Evolutionary conservation across 805 yeast genomes (phyloP), one percentile per base, ranked within the genome.

Genomic region (Cyberlindnera japonica): DNA sequence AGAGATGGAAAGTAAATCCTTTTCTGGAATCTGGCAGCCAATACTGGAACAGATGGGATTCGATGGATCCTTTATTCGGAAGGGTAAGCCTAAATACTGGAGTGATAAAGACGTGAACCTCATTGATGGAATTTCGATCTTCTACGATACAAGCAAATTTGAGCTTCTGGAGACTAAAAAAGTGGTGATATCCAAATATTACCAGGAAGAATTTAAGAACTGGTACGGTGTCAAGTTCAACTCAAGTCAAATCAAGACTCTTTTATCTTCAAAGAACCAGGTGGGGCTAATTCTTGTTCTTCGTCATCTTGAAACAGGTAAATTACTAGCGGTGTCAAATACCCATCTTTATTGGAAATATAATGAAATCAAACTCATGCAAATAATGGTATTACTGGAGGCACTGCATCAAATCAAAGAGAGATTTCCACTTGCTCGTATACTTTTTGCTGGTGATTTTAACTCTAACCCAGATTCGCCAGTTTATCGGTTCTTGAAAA

Each of bases 331-430:
- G 28, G 65, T 76, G 2, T 62, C 78, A n/a, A 79, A 77, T 45
- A 78, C 83, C 0, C 84, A 79, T 54, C 58, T 79, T 9, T 79
- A 79, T 50, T 79, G 84, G 84, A 70, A 72, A 46, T 70, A 63
- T 37, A 68, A 71, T 35, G 79, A 76, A 48, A 79, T 78, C 16
- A 77, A 75, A 49, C 59, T 76, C 7, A 51, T 75, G 31, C 84
- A 79, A 50, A 65, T 77, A 13, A 68, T 72, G 57, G 58, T 75
- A 8, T 55, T 75, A 5, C 61, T 72, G 48, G 54, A 58, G 21
- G 46, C 62, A 4, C 28, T 69, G 1, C 42, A 60, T 47, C 45
- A 65, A 45, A 50, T 60, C 41, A 40, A 54, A 53, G 4, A 48
- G 50, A 43, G 57, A 45, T 34, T 59, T 51, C 47, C 63, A 41